These are phyloP conservation scores for Tephrocybe rancida DNA, from an alignment of 768 basidiomycete genomes.

Conservation along the genomic window DNA sequence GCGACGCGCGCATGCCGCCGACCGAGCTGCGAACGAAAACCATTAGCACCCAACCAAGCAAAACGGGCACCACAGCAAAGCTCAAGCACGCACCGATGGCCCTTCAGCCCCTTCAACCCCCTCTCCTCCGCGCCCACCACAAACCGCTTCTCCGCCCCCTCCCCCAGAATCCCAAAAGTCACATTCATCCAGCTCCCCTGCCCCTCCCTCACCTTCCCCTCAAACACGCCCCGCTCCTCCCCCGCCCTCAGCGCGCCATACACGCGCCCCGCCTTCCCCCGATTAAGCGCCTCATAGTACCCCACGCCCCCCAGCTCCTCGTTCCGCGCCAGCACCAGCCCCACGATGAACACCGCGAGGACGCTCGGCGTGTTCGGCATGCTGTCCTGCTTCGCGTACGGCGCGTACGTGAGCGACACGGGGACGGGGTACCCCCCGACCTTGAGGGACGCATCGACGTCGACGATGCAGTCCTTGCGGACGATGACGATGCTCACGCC, in stretches of 20 bases:
- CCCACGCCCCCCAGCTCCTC: conserved; percentile 63
- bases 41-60: no score
- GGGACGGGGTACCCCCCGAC: conserved; percentile 80
- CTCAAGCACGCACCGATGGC: conserved; percentile 72
- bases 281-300: conserved; percentile 68
- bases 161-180: conserved; percentile 77
- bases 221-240: conserved; percentile 68
- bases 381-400: conserved; percentile 71
- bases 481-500: conserved; percentile 94
- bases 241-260: conserved; percentile 76
- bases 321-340: conserved; percentile 79
- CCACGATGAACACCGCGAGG: conserved; percentile 88
- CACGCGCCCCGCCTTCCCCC: conserved; percentile 73
- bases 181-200: conserved; percentile 96
- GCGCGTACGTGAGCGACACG: conserved; percentile 80
- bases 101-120: conserved; percentile 88
- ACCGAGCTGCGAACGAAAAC: conserved; percentile 62
- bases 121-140: conserved; percentile 75
- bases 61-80: background rate
- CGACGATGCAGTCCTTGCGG: conserved; percentile 91
- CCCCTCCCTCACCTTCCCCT: conserved; percentile 69
- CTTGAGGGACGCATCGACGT: conserved; percentile 76
- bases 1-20: conserved; percentile 74
- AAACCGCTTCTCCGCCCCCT: conserved; percentile 75
- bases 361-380: conserved; percentile 95